Conservation (phyloP, 371 early-diverging fungal species). For the Actinomortierella ambigua region DNA sequence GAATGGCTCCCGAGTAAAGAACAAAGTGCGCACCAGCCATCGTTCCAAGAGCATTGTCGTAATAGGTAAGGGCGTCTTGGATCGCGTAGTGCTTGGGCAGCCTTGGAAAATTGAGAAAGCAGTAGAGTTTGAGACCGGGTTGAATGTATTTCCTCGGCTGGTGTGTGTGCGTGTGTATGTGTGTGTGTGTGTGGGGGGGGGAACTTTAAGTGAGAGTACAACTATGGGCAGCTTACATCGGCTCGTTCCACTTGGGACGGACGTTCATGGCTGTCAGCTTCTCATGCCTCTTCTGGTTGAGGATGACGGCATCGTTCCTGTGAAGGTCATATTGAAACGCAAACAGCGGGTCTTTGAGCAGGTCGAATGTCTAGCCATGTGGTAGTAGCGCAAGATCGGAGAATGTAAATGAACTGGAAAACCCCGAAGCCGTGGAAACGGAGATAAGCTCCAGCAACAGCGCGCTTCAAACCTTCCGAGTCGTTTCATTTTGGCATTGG, state of each 20-base stretch:
- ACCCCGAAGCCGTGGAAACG: too few species aligned
- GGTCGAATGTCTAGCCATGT: constrained; percentile 12
- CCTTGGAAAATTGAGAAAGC: neutral
- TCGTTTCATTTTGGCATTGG: too few species aligned
- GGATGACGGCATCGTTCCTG: constrained; percentile 9
- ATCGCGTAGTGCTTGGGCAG: constrained; percentile 1
- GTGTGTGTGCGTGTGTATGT: neutral
- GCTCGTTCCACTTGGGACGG: constrained; percentile 12
- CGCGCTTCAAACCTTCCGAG: too few species aligned
- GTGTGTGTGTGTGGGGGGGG: neutral
- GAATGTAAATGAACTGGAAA: too few species aligned
- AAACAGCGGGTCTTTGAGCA: constrained; percentile 17
- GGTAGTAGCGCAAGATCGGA: too few species aligned
- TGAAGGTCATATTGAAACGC: constrained; percentile 13
- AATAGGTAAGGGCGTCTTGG: constrained; percentile 13
- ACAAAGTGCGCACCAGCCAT: constrained; percentile 14
- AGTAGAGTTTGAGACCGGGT: neutral
- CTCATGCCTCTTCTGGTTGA: constrained; percentile 9
- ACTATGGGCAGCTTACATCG: constrained; percentile 2
- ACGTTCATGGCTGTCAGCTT: constrained; percentile 1
- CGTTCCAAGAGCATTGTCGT: constrained; percentile 12
- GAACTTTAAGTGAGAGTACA: neutral
- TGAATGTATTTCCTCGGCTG: too few species aligned
- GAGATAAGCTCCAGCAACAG: too few species aligned
- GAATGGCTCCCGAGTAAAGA: constrained; percentile 16